Evolutionary conservation across 2,329 filamentous ascomycete species (phyloP).

Genomic region (Colletotrichum nymphaeae): DNA sequence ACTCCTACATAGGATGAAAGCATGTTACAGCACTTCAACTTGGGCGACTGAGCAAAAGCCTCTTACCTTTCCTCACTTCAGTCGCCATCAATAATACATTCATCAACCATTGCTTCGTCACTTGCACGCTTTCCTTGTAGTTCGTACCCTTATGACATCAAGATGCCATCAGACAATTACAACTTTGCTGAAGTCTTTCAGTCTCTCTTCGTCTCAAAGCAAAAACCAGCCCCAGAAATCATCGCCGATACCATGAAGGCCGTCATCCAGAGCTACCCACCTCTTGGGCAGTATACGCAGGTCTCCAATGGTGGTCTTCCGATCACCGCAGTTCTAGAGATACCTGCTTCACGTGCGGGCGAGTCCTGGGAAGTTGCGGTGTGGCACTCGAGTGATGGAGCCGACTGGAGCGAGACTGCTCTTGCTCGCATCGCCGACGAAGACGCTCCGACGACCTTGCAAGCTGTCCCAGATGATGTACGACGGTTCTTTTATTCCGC

Average conservation of each 20-base stretch:
- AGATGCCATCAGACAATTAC: conserved; percentile 38
- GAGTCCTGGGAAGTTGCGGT: conserved; percentile 78
- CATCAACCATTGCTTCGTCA: neutral
- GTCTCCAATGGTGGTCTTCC: conserved; percentile 59
- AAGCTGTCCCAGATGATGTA: conserved; percentile 42
- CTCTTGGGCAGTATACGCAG: conserved; percentile 79
- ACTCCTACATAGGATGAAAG: conserved; percentile 12
- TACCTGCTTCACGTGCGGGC: conserved; percentile 63
- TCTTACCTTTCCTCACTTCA: conserved; percentile 6
- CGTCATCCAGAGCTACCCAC: conserved; percentile 68
- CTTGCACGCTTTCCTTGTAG: neutral
- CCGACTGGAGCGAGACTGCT: conserved; percentile 65
- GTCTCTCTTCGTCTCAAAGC: conserved; percentile 50
- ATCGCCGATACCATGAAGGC: conserved; percentile 49
- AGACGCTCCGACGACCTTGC: conserved; percentile 62
- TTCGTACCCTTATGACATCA: conserved; percentile 21
- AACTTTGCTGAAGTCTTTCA: conserved; percentile 52
- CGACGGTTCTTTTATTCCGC: conserved; percentile 28
- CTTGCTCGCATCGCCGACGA: conserved; percentile 44
- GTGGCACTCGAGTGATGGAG: conserved; percentile 74
- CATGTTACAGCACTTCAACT: conserved; percentile 2
- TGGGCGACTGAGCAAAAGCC: conserved; percentile 8
- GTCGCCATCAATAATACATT: neutral
- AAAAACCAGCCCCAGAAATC: conserved; percentile 45
- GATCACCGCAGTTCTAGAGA: conserved; percentile 79